These are phyloP conservation scores for Podospora tetraspora DNA, from an alignment of 495 filamentous ascomycete species.

Conservation along the genomic window DNA sequence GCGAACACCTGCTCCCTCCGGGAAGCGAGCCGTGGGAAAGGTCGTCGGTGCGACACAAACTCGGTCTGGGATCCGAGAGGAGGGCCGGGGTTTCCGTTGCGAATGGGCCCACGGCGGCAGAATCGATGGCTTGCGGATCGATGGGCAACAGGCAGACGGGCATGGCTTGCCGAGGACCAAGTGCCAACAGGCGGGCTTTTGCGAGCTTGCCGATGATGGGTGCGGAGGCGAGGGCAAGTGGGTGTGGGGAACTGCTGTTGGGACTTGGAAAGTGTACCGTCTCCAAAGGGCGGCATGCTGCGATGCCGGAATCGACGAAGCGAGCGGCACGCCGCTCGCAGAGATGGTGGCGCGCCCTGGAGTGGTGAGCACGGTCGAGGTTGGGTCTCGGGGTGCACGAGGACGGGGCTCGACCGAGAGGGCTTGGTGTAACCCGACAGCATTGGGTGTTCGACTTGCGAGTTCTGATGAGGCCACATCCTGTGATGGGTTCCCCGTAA, in stretches of 20 bases:
- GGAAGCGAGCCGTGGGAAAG: background rate
- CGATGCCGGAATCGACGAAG: conserved; percentile 3
- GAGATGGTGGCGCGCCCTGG: background rate
- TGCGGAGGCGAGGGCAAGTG: background rate
- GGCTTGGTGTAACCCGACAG: conserved; percentile 4
- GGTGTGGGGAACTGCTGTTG: conserved; percentile 1
- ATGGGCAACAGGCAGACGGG: background rate
- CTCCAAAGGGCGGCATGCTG: background rate
- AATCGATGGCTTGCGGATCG: background rate
- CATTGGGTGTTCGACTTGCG: background rate
- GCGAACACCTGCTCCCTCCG: conserved; percentile 7
- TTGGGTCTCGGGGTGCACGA: conserved; percentile 4
- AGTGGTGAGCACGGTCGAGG: background rate
- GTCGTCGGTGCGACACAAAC: background rate
- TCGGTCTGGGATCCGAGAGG: background rate
- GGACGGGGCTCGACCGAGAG: conserved; percentile 6
- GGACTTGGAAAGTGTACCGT: conserved; percentile 2
- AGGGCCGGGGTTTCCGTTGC: background rate
- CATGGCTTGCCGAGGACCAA: no score
- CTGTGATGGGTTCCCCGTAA: background rate
- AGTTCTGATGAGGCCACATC: background rate
- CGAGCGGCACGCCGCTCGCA: background rate
- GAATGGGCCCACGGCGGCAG: background rate
- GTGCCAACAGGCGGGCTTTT: background rate
- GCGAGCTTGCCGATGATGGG: background rate